Evolutionary conservation across 352 stramenopile species (phyloP).

Genomic region (Phytopythium aichiense): DNA sequence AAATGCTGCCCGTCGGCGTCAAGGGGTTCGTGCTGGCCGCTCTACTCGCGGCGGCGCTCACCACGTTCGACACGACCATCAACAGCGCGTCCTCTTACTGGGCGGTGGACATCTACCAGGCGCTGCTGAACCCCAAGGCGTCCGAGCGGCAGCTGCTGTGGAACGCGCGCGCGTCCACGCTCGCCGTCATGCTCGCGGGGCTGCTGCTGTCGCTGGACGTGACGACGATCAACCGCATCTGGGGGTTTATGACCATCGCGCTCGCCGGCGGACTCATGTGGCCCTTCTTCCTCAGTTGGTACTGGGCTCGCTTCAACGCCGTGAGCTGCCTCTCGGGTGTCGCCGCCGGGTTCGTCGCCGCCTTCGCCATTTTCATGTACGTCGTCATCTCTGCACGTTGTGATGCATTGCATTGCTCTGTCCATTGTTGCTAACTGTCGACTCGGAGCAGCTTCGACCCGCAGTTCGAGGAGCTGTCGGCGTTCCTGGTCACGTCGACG

Average conservation of each 20-base stretch:
- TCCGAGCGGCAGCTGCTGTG: conserved; percentile 55
- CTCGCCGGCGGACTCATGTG: conserved; percentile 64
- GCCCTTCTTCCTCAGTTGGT: conserved; percentile 81
- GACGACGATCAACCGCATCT: conserved; percentile 74
- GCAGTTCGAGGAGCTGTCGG: conserved; percentile 43
- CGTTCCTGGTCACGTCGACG: conserved; percentile 57
- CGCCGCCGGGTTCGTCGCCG: conserved; percentile 44
- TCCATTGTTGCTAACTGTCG: neutral
- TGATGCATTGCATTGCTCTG: neutral
- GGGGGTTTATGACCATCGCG: conserved; percentile 78
- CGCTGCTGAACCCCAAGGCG: conserved; percentile 53
- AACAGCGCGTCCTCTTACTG: conserved; percentile 77
- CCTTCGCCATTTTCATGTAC: conserved; percentile 65
- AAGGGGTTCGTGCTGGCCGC: conserved; percentile 72
- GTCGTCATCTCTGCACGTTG: conserved; percentile 8
- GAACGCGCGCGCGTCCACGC: conserved; percentile 55
- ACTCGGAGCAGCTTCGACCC: conserved; percentile 35
- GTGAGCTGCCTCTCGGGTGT: conserved; percentile 54
- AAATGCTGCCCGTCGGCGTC: conserved; percentile 56
- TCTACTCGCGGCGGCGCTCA: conserved; percentile 64
- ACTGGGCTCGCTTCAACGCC: conserved; percentile 76
- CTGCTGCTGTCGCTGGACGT: conserved; percentile 64
- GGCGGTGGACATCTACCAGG: conserved; percentile 82
- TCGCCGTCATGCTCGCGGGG: conserved; percentile 54
- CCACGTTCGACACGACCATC: conserved; percentile 79